Base-by-base conservation (phyloP, 768 basidiomycete species). In the Boletus reticulatus region DNA sequence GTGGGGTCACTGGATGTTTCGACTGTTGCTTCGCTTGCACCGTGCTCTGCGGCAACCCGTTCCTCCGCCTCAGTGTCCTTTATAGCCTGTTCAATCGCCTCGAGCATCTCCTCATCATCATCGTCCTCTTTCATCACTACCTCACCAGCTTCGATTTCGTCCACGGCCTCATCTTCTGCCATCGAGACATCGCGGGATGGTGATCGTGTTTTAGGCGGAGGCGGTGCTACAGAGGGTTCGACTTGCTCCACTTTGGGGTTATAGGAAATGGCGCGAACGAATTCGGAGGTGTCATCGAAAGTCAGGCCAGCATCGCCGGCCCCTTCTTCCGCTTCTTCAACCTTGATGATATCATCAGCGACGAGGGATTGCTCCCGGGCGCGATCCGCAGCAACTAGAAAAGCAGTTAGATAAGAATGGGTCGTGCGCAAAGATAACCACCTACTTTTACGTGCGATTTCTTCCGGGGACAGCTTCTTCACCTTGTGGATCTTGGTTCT, bases 281-380 rank as follows among this genome's bases (percentile, higher is more conserved):
- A 99, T 70, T 98, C 96, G 1, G 94, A 93, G 0, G 96, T 98
- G 62, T 98, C 95, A 66, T 98, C 95, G 59, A 99, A 94, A 0
- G 89, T 90, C 32, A 98, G 76, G 20, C 88, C 89, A 14, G 62
- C 57, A 31, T 63, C 55, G 11, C 52, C 48, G 19, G 71, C 76
- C 17, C 73, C 72, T 3, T 72, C 77, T 22, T 78, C 81, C 6
- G 63, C 75, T 36, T 76, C 80, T 62, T 81, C 83, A 14, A 76
- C 71, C 43, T 82, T 80, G 56, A 81, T 72, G 7, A 66, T 66
- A 27, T 77, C 73, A 29, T 70, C 71, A 12, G 69, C 64, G 37
- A 66, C 67, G 13, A 70, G 68, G 9, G 76, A 76, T 46, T 81
- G 82, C 50, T 87, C 80, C 53, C 76, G 76, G 12, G 74, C 75